Evolutionary conservation across 805 yeast genomes (phyloP).

Genomic region (Pichia nakasei): DNA sequence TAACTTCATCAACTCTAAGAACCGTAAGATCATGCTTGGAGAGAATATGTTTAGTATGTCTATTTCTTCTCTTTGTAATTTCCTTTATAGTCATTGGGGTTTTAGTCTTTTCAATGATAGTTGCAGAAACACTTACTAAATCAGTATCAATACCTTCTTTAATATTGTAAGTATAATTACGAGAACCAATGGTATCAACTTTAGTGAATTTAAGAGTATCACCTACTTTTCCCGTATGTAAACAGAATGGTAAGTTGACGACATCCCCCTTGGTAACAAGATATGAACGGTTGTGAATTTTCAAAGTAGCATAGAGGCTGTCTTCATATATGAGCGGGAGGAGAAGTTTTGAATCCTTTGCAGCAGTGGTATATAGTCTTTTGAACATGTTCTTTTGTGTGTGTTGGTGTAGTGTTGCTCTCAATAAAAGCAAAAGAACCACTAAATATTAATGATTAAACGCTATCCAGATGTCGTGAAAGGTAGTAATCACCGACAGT

Average conservation of each 20-base stretch:
- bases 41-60: conserved; percentile 58
- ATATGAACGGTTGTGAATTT: conserved; percentile 76
- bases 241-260: conserved; percentile 66
- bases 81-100: conserved; percentile 67
- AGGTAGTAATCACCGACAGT: no score
- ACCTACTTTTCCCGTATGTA: conserved; percentile 75
- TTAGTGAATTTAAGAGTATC: conserved; percentile 67
- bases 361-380: conserved; percentile 3
- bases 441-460: no score
- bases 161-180: conserved; percentile 64
- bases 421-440: neutral
- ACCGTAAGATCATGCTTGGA: conserved; percentile 71
- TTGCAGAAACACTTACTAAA: conserved; percentile 57
- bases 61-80: conserved; percentile 70
- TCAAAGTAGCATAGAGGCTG: conserved; percentile 72
- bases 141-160: conserved; percentile 40
- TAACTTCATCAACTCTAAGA: conserved; percentile 65
- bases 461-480: no score
- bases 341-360: conserved; percentile 17
- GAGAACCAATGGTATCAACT: conserved; percentile 76
- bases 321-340: conserved; percentile 58
- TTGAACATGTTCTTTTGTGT: conserved; percentile 1
- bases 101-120: conserved; percentile 79
- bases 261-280: conserved; percentile 88
- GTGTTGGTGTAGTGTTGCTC: neutral